Evolutionary conservation across 2,329 filamentous ascomycete genomes (phyloP), one percentile per base, ranked within the genome.

Genomic region (Plectosphaerella plurivora): DNA sequence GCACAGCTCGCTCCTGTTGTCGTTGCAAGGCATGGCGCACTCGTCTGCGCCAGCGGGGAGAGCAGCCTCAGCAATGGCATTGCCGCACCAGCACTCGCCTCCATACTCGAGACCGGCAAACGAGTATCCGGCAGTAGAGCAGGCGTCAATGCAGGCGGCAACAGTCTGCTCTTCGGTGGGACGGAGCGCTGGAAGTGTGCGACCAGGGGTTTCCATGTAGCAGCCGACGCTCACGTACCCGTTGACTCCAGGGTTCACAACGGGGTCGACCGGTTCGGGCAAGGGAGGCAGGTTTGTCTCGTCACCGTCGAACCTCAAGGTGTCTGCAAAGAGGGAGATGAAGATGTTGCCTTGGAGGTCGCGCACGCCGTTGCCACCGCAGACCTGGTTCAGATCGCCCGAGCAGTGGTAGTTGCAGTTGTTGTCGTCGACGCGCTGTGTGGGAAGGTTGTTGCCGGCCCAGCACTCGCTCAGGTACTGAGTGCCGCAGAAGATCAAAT

Each of bases 391-490:
- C 25, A 74, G 53, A 44, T 76, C 71, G 1, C 79, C 80, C 0
- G 66, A 58, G 55, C 81, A 84, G 37, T 71, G 61, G 52, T 70
- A 81, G 63, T 78, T 77, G 65, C 81, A 83, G 55, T 79, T 69
- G 5, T 49, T 59, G 4, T 77, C 73, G 16, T 65, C 65, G 1
- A 77, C 75, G 56, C 73, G 65, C 12, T 69, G 60, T 0, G 60
- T 65, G 0, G 79, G 79, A 22, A 78, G 69, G 0, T 59, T 70
- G 24, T 73, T 73, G 2, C 81, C 80, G 16, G 68, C 77, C 80
- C 79, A 83, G 59, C 79, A 82, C 58, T 83, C 78, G 12, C 65
- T 59, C 16, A 73, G 65, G 54, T 81, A 81, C 50, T 80, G 68
- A 0, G 74, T 77, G 2, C 70, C 78, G 6, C 77, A 78, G 55